Evolutionary conservation across 1,139 yeast species (phyloP).

Genomic region (Pichia sp.): DNA sequence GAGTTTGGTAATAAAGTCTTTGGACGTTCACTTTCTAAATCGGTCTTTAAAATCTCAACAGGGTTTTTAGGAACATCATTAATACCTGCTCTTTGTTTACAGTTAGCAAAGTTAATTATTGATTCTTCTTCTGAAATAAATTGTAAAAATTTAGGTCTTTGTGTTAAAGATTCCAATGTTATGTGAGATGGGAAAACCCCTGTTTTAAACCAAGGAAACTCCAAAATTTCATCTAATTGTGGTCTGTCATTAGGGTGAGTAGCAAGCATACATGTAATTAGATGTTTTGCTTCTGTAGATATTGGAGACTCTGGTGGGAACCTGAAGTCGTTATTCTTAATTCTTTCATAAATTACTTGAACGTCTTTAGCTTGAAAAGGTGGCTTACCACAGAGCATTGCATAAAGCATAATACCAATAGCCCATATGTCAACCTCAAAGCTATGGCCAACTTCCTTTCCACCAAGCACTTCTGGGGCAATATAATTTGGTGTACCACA

Average conservation of each 20-base stretch:
- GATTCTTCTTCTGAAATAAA: constrained; percentile 55
- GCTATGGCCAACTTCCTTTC: constrained; percentile 82
- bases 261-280: constrained; percentile 66
- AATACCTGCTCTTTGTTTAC: constrained; percentile 61
- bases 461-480: constrained; percentile 93
- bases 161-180: constrained; percentile 53
- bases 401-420: constrained; percentile 90
- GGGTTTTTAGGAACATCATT: constrained; percentile 47
- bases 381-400: constrained; percentile 85
- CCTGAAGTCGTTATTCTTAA: constrained; percentile 70
- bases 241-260: constrained; percentile 82
- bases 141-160: constrained; percentile 50
- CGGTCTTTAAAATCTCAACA: constrained; percentile 63
- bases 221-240: constrained; percentile 66
- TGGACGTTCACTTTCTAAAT: constrained; percentile 63
- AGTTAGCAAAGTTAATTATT: constrained; percentile 57
- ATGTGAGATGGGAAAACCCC: constrained; percentile 78
- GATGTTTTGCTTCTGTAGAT: constrained; percentile 61
- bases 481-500: constrained; percentile 98
- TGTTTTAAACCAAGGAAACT: constrained; percentile 68
- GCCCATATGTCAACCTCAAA: constrained; percentile 97
- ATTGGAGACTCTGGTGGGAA: constrained; percentile 69
- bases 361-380: constrained; percentile 97
- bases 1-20: constrained; percentile 75
- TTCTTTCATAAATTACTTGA: constrained; percentile 85